Evolutionary conservation across 345 rosid species (phyloP).

Genomic region (Hypericum androsaemum): DNA sequence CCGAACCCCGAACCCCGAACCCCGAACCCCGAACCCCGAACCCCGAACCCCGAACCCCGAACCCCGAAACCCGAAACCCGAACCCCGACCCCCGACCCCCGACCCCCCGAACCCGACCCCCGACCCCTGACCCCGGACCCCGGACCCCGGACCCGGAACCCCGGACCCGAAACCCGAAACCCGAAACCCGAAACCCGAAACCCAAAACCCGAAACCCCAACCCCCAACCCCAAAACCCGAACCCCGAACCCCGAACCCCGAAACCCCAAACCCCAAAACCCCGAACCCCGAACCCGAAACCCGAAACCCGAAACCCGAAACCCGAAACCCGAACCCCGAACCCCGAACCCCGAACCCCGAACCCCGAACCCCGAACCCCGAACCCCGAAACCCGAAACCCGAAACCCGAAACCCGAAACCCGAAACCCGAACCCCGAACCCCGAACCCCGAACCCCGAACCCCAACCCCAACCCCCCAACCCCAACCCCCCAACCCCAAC

Average conservation of each 20-base stretch:
- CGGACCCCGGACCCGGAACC: too few relatives aligned
- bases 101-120: not conserved
- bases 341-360: constrained; percentile 6
- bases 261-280: too few relatives aligned
- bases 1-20: constrained; percentile 1
- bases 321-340: not conserved
- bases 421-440: constrained; percentile 1
- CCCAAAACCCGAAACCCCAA: constrained; percentile 5
- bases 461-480: not conserved
- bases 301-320: constrained; percentile 2
- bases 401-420: constrained; percentile 2
- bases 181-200: constrained; percentile 1
- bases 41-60: not conserved
- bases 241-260: too few relatives aligned
- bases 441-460: constrained; percentile 5
- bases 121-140: constrained; percentile 1
- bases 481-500: not conserved
- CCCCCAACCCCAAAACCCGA: not conserved
- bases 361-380: too few relatives aligned
- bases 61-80: constrained; percentile 2
- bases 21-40: not conserved
- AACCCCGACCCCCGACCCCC: too few relatives aligned
- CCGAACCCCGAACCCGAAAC: not conserved
- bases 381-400: constrained; percentile 5
- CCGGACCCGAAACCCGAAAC: constrained; percentile 4